These are phyloP conservation scores for Saccharomycopsis malanga DNA, from an alignment of 805 yeast species.

Conservation along the genomic window DNA sequence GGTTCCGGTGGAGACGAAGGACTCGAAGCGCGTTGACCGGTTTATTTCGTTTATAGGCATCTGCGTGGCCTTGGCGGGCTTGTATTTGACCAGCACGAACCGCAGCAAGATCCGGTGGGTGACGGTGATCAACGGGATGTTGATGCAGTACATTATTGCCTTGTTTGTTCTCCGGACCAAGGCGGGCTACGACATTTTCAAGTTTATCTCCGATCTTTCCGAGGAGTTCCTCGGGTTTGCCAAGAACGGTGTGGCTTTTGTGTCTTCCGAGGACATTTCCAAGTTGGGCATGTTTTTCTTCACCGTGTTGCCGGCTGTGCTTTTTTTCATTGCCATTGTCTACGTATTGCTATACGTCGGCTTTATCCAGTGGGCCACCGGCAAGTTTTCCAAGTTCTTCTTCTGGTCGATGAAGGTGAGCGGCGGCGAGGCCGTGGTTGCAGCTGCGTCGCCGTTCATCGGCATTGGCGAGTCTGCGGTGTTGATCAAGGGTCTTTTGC, in stretches of 20 bases:
- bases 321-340: constrained; percentile 56
- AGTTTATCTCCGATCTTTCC: constrained; percentile 51
- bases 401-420: constrained; percentile 52
- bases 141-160: constrained; percentile 53
- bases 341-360: constrained; percentile 57
- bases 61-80: constrained; percentile 37
- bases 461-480: constrained; percentile 63
- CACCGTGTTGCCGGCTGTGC: constrained; percentile 54
- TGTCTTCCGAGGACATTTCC: constrained; percentile 38
- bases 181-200: constrained; percentile 54
- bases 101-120: constrained; percentile 45
- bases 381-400: constrained; percentile 50
- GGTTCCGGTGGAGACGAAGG: constrained; percentile 40
- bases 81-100: constrained; percentile 41
- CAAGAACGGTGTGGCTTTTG: constrained; percentile 53
- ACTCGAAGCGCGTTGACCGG: constrained; percentile 44
- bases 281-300: constrained; percentile 43
- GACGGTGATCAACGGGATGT: constrained; percentile 52
- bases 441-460: constrained; percentile 60
- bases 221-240: constrained; percentile 52
- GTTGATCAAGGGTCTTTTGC: constrained; percentile 51
- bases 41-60: constrained; percentile 53
- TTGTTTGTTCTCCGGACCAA: constrained; percentile 54
- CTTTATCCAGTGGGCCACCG: constrained; percentile 51
- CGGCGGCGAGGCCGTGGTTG: constrained; percentile 60